Evolutionary conservation across 2,329 filamentous ascomycete species (phyloP), one percentile per base, ranked within the genome.

Genomic region (Calonectria crousiana): DNA sequence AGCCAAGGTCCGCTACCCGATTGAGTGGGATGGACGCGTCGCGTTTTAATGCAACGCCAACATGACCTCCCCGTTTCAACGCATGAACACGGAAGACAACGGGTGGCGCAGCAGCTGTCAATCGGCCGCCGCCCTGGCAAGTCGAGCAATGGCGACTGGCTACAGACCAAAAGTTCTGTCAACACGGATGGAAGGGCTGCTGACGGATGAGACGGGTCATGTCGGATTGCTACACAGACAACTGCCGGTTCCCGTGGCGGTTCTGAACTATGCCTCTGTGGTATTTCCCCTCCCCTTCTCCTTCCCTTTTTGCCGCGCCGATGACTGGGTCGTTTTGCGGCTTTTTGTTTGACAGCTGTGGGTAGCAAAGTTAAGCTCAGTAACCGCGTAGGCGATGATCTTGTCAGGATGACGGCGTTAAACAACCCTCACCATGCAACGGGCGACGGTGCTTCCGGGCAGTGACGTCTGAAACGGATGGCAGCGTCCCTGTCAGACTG

Each of bases 401-500:
- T 26, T 13, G 13, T 28, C 8, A 41, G 11, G 14, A 28, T 16
- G 9, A 11, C 56, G 56, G 56, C 56, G 56, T 62, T 62, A 62
- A 62, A 34, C 34, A 68, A 34, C 64, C 67, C 64, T 18, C 32
- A 44, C 28, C 49, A 30, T 76, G 72, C 67, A 71, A 38, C 66
- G 23, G 49, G 47, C 72, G 72, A 75, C 76, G 79, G 75, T 76
- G 73, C 78, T 67, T 70, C 79, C 78, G 77, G 69, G 70, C 75
- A 53, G 80, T 80, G 79, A 80, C 79, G 79, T 80, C 76, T 80
- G 76, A 79, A 80, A 79, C 76, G 70, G 74, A 75, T 72, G 67
- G 66, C 67, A 71, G 62, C 74, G 36, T 76, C 78, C 75, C 77
- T 77, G 78, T 73, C 74, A 75, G 80, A 75, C 78, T 81, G 78